Conservation (phyloP, 2,329 filamentous ascomycete species). For the Cordyceps militaris region DNA sequence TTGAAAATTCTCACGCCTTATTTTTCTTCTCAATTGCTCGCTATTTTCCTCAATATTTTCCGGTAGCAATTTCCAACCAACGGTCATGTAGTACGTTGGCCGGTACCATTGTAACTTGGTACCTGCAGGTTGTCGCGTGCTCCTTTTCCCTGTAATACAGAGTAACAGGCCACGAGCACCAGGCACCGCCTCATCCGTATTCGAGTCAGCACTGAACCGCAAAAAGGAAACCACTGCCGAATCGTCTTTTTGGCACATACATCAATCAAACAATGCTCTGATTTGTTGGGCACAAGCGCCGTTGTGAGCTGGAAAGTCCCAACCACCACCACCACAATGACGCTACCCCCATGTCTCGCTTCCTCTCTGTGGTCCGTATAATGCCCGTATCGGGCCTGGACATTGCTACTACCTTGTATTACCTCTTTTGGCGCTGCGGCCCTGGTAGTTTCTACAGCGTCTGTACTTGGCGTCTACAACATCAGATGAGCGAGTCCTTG, state of each 20-base stretch:
- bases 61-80: neutral
- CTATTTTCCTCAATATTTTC: neutral
- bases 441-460: constrained; percentile 7
- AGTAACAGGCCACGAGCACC: neutral
- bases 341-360: constrained; percentile 5
- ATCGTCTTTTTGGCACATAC: neutral
- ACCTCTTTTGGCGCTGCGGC: neutral
- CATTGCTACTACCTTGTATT: constrained; percentile 6
- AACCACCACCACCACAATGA: neutral
- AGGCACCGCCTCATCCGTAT: neutral
- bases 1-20: neutral
- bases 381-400: constrained; percentile 1
- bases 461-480: constrained; percentile 6
- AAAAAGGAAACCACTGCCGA: neutral
- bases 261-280: neutral
- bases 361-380: neutral
- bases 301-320: neutral
- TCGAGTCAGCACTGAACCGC: neutral
- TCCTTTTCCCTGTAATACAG: neutral
- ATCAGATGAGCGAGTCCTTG: neutral
- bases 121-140: neutral
- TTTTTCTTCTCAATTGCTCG: neutral
- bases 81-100: neutral
- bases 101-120: neutral
- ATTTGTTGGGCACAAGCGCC: neutral